Evolutionary conservation across 208 protist species (phyloP).

Genomic region (Leptomonas pyrrhocoris): DNA sequence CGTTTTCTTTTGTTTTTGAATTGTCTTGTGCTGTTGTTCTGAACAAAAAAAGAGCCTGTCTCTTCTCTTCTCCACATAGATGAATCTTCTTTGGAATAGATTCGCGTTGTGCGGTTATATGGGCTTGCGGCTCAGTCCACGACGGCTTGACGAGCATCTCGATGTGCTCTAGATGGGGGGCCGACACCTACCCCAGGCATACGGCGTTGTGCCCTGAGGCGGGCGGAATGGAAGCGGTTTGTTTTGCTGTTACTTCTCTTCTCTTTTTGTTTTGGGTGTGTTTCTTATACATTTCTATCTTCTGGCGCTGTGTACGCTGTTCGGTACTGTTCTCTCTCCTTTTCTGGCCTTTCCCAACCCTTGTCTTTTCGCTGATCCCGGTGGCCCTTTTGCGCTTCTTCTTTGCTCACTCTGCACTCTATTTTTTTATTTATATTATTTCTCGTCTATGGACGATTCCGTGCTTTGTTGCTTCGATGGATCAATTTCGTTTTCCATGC

Average conservation of each 20-base stretch:
- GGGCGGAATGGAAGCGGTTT: not conserved
- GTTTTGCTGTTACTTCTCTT: not conserved
- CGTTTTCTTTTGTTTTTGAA: slow-evolving; percentile 10
- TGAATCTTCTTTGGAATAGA: not conserved
- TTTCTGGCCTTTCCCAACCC: not conserved
- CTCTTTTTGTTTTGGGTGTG: not conserved
- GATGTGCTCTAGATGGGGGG: not conserved
- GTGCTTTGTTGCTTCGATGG: slow-evolving; percentile 2
- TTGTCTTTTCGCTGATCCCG: not conserved
- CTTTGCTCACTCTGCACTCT: not conserved
- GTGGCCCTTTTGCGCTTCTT: too few species aligned
- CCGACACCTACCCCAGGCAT: not conserved
- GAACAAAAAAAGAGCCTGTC: not conserved
- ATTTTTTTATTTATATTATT: not conserved
- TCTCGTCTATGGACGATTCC: slow-evolving; percentile 11
- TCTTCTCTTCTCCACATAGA: not conserved
- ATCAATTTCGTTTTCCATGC: slow-evolving; percentile 2
- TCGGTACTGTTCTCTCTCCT: not conserved
- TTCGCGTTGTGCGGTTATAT: not conserved
- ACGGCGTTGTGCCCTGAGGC: not conserved
- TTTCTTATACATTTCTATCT: not conserved
- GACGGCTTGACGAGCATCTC: not conserved
- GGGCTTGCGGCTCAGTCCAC: not conserved
- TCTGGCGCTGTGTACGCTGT: too few species aligned
- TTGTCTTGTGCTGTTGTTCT: not conserved